Conservation (phyloP, 2,329 filamentous ascomycete species). For the Sporothrix phasma region DNA sequence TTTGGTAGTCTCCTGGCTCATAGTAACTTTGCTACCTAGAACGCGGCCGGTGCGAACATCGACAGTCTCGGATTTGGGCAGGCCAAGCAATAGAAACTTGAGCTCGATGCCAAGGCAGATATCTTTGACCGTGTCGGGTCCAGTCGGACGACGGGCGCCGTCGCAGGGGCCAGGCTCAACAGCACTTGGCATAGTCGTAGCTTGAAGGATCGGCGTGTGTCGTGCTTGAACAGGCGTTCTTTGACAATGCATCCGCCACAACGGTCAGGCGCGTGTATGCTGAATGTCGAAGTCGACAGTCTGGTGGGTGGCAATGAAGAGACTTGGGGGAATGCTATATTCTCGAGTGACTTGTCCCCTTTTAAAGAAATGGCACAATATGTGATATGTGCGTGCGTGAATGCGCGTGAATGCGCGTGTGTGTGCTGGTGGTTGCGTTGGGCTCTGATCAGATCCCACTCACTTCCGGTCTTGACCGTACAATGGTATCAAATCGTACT, state of each 20-base stretch:
- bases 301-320: neutral
- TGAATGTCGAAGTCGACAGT: too few relatives aligned
- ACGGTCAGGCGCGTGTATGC: neutral
- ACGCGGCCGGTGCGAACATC: neutral
- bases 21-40: neutral
- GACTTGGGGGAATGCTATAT: neutral
- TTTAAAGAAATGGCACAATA: neutral
- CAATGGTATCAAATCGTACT: too few relatives aligned
- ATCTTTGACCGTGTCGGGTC: constrained; percentile 18
- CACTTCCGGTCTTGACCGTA: neutral
- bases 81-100: constrained; percentile 26
- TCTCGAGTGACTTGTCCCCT: neutral
- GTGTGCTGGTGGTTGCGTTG: neutral
- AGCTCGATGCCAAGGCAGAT: constrained; percentile 26
- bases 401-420: too few relatives aligned
- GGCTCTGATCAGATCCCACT: neutral
- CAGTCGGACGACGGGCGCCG: neutral
- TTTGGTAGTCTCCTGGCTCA: constrained; percentile 5
- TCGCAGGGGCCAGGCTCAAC: neutral
- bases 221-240: neutral
- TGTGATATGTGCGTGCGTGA: neutral
- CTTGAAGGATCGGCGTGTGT: neutral
- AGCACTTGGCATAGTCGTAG: constrained; percentile 10
- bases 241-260: neutral
- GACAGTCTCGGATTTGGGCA: constrained; percentile 12